Evolutionary conservation across 345 rosid genomes (phyloP), one percentile per base, ranked within the genome.

Genomic region (Populus nigra): DNA sequence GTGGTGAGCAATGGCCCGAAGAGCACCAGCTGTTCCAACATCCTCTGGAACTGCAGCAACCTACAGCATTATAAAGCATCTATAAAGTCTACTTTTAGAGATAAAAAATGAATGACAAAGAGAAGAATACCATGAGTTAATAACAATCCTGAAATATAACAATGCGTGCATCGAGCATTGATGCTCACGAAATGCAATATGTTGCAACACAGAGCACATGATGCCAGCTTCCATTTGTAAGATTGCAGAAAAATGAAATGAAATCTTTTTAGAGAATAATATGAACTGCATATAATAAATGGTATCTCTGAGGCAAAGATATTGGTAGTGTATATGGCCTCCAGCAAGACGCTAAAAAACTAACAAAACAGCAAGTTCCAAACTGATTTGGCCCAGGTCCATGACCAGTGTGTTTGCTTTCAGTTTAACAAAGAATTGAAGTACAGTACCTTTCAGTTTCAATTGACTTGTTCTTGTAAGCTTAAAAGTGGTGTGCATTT

Each of bases 1-100:
- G 84, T 91, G 94, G 76, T 76, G 96, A 31, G 97, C 89, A 78
- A 96, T 90, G 71, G 97, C 94, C 80, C 97, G 89, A 84, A 96
- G 86, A 25, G 99, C 99, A 66, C 93, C 99, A 81, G 93, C 97
- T 61, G 99, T 90, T 80, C 96, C 98, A 5, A 96, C 89, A 84
- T 93, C 97, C 84, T 93, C 97, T 67, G 94, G 88, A 78, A 96
- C 98, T 16, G 93, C 87, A 83, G 96, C 98, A 75, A 93, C 98
- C 99, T 95, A 80, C 73, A 83, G 79, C 33, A 29, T 79, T 41
- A 49, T 73, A 68, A 39, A 33, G 10, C 59, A 74, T 38, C 71
- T 55, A 50, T 68, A 22, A 59, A 31, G 47, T 59, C 69, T 2
- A 72, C n/a, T 61, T 38, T 22, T 45, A 50, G 71, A 29, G 15